phyloP scores from a whole-genome alignment of 768 basidiomycete genomes.

The Auriscalpium vulgare region DNA sequence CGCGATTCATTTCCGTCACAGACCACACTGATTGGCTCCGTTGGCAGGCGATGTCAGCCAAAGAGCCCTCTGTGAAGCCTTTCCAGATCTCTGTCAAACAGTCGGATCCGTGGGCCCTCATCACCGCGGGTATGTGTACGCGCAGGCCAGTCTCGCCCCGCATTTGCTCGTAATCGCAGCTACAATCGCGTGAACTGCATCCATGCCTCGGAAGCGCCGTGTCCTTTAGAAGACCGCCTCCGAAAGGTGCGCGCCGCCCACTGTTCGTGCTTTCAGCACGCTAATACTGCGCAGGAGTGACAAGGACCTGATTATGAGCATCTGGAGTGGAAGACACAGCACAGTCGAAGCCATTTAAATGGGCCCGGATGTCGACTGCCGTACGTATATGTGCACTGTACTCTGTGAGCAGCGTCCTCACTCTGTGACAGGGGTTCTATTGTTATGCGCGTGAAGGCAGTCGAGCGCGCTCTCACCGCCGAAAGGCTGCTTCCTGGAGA shows the following conservation, averaged over 20 bases:
- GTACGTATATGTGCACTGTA: conserved; percentile 19
- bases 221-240: conserved; percentile 43
- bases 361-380: conserved; percentile 59
- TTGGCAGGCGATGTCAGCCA: conserved; percentile 28
- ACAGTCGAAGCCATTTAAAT: conserved; percentile 47
- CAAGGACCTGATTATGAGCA: conserved; percentile 53
- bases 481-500: conserved; percentile 37
- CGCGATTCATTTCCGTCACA: no score
- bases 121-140: conserved; percentile 45
- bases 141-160: not conserved
- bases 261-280: not conserved
- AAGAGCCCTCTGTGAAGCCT: conserved; percentile 50
- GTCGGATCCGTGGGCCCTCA: conserved; percentile 50
- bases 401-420: not conserved
- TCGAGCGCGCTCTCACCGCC: conserved; percentile 30
- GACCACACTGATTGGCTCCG: no score
- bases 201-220: no score
- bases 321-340: conserved; percentile 45
- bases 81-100: conserved; percentile 53
- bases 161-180: conserved; percentile 24
- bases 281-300: conserved; percentile 38
- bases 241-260: conserved; percentile 27
- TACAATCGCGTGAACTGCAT: conserved; percentile 56
- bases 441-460: conserved; percentile 38
- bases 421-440: conserved; percentile 31